Percentiles rank a stretch among this genome's conserved stretches.
Conservation (phyloP, 2,329 filamentous ascomycete genomes). For the Pseudogymnoascus sp. region DNA sequence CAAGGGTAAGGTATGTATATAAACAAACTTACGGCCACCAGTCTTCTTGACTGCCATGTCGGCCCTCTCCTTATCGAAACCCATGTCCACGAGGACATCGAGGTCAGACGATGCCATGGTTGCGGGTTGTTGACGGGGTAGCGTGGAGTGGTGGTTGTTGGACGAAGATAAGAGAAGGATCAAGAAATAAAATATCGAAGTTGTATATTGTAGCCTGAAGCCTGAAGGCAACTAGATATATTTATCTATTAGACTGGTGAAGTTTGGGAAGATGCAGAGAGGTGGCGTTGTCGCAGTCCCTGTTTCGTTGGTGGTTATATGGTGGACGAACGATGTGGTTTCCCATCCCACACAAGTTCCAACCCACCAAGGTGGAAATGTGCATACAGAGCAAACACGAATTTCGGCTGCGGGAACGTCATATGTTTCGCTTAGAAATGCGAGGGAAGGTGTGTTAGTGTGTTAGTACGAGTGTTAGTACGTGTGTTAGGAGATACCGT, state of each 20-base stretch:
- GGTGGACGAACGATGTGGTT: neutral
- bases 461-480: neutral
- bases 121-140: slow-evolving; percentile 18
- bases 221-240: neutral
- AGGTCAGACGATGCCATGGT: slow-evolving; percentile 51
- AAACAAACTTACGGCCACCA: slow-evolving; percentile 57
- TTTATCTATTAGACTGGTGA: neutral
- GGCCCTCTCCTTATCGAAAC: slow-evolving; percentile 75
- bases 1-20: neutral
- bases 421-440: slow-evolving; percentile 1
- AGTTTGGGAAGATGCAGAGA: neutral
- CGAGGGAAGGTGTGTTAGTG: neutral
- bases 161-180: neutral
- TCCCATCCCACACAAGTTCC: neutral
- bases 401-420: slow-evolving; percentile 13
- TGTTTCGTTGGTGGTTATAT: neutral
- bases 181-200: neutral
- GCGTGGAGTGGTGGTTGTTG: neutral
- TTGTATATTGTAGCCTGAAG: neutral
- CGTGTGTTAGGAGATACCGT: neutral
- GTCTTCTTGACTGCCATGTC: slow-evolving; percentile 77
- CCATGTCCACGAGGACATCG: slow-evolving; percentile 57
- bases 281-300: neutral
- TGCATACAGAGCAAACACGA: slow-evolving; percentile 7
- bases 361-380: slow-evolving; percentile 10